Percentiles rank a stretch among this genome's conserved stretches.
These are phyloP conservation scores for Russula dissimulans DNA, from an alignment of 768 basidiomycete genomes.

Conservation along the genomic window DNA sequence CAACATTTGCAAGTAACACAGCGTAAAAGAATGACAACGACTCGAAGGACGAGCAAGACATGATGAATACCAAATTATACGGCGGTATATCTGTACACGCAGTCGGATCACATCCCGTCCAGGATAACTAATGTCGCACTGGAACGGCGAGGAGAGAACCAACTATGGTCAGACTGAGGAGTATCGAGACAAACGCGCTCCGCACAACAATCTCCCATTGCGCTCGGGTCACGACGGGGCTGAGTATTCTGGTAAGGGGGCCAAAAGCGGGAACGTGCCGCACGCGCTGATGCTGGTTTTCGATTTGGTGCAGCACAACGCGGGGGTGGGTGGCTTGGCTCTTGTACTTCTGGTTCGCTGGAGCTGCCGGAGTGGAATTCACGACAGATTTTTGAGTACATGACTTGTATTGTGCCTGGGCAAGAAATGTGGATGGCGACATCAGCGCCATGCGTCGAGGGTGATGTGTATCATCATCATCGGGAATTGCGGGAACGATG, in stretches of 20 bases:
- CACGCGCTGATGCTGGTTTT: constrained; percentile 36
- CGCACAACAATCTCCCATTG: constrained; percentile 81
- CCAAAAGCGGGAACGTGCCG: constrained; percentile 62
- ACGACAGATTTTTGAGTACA: constrained; percentile 10
- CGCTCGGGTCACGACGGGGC: constrained; percentile 60
- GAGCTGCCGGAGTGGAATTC: neutral
- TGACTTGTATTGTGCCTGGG: constrained; percentile 6
- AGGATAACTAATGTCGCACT: constrained; percentile 23
- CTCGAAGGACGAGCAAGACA: neutral
- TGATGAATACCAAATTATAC: neutral
- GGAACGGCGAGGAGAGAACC: constrained; percentile 30
- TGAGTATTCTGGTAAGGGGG: constrained; percentile 61
- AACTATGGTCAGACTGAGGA: constrained; percentile 28
- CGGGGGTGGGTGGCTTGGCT: neutral
- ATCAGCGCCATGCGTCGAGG: neutral
- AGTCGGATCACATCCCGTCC: neutral
- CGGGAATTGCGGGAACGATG: neutral
- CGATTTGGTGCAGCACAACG: neutral
- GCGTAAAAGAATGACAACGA: neutral
- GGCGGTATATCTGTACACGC: neutral
- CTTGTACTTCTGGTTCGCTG: constrained; percentile 12
- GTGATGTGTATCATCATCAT: neutral
- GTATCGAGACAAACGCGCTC: constrained; percentile 40
- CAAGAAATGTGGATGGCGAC: constrained; percentile 8
- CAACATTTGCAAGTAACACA: neutral